Base-by-base conservation (phyloP, 805 yeast species). In the Teunomyces panamensis region DNA sequence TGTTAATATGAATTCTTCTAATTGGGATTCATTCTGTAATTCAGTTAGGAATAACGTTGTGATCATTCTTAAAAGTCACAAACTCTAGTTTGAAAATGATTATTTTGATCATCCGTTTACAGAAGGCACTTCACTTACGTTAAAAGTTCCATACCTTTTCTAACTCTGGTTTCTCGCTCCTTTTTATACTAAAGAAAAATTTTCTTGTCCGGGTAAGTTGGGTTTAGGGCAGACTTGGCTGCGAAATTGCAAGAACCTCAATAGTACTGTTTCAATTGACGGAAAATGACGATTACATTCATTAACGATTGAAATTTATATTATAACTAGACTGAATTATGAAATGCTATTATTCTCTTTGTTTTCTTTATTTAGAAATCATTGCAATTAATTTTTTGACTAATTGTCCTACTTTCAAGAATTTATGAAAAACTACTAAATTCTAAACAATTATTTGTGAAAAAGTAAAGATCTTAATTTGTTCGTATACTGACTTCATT, bases 1-100 rank as follows among this genome's bases (percentile, higher is more conserved):
- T 29, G 34, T 30, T 30, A 39, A 29, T 39, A 29, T 29, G 32
- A 14, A 39, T 27, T 28, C 32, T 16, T 39, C 4, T n/a, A 20
- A 16, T 16, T 17, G 16, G 20, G 34, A 28, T 16, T 30, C 43
- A 14, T 26, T 39, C 43, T 39, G 43, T 30, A 30, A 6, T 28
- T 36, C 42, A 36, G 42, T 36, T 24, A 42, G 9, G 37, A 56
- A 58, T 62, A 62, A 64, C 53, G 58, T 64, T 71, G 73, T 63
- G 77, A 73, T 73, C 78, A 73, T 71, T 70, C 75, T 59, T 44
- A 59, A 64, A 53, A 65, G 77, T 73, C 78, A 73, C 74, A 73
- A 63, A 73, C 78, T 73, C 78, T 73, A 73, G 78, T 73, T 73
- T 73, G 75, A 63, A 37, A 54, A 56, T 65, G 48, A 42, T 45